These are phyloP conservation scores for Lipomyces chichibuensis DNA, from an alignment of 805 yeast genomes.

Conservation along the genomic window DNA sequence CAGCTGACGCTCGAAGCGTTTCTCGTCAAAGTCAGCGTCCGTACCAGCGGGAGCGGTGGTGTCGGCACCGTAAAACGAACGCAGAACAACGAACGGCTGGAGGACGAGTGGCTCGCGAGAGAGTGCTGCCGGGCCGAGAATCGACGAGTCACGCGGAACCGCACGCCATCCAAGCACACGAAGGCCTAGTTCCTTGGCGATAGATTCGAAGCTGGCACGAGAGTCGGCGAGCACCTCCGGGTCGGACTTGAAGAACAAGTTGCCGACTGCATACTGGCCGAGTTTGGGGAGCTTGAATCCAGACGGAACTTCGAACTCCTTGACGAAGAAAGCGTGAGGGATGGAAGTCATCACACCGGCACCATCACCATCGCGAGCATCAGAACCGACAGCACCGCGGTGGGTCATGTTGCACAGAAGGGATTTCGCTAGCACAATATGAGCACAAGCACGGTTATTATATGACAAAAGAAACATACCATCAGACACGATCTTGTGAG, in stretches of 20 bases:
- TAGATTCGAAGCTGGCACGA: constrained; percentile 73
- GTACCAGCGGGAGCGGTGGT: constrained; percentile 55
- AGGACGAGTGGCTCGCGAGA: constrained; percentile 88
- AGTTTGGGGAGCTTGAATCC: constrained; percentile 68
- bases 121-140: constrained; percentile 91
- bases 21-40: constrained; percentile 55
- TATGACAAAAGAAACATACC: constrained; percentile 49
- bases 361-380: constrained; percentile 97
- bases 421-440: constrained; percentile 46
- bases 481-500: constrained; percentile 93
- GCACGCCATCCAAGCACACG: constrained; percentile 91
- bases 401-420: constrained; percentile 97
- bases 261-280: constrained; percentile 95
- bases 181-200: constrained; percentile 76
- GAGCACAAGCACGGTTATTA: not conserved
- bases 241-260: constrained; percentile 89
- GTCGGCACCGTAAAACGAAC: constrained; percentile 52
- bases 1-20: constrained; percentile 77
- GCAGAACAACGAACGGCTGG: constrained; percentile 88
- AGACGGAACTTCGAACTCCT: constrained; percentile 78
- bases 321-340: constrained; percentile 82
- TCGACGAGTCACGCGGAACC: constrained; percentile 93
- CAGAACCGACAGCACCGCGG: constrained; percentile 96
- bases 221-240: constrained; percentile 67
- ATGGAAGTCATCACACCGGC: constrained; percentile 95